Evolutionary conservation across 805 yeast species (phyloP).

Genomic region (Ogataea nitratoaversa): DNA sequence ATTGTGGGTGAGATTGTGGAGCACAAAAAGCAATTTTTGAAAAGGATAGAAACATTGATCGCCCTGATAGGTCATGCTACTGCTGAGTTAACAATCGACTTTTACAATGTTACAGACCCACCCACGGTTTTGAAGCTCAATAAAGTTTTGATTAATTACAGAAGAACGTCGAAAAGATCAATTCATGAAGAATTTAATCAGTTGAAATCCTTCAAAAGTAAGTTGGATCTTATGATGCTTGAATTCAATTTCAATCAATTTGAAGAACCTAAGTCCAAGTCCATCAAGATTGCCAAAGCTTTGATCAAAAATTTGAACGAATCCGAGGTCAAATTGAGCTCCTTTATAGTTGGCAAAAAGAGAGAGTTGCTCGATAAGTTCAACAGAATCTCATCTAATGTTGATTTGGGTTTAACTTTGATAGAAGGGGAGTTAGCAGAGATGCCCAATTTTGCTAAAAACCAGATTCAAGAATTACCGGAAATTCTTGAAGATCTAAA

Average conservation of each 20-base stretch:
- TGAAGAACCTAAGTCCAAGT: constrained; percentile 13
- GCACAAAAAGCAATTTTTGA: constrained; percentile 15
- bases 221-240: constrained; percentile 16
- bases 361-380: constrained; percentile 24
- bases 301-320: constrained; percentile 27
- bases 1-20: constrained; percentile 17
- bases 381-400: constrained; percentile 18
- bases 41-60: constrained; percentile 13
- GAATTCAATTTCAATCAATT: constrained; percentile 17
- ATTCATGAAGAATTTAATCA: constrained; percentile 13
- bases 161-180: constrained; percentile 8
- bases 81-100: constrained; percentile 9
- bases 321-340: constrained; percentile 30
- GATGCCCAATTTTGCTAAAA: constrained; percentile 31
- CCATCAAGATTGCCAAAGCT: constrained; percentile 8
- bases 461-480: constrained; percentile 34
- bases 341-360: constrained; percentile 29
- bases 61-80: constrained; percentile 9
- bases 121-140: constrained; percentile 2
- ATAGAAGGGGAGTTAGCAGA: constrained; percentile 15
- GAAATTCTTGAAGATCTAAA: constrained; percentile 32
- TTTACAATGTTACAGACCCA: background rate
- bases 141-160: constrained; percentile 4
- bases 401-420: constrained; percentile 15
- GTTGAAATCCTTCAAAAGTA: constrained; percentile 14